These are phyloP conservation scores for Coix lacrymajobi DNA, from an alignment of 176 grass and related monocot genomes.

Conservation along the genomic window DNA sequence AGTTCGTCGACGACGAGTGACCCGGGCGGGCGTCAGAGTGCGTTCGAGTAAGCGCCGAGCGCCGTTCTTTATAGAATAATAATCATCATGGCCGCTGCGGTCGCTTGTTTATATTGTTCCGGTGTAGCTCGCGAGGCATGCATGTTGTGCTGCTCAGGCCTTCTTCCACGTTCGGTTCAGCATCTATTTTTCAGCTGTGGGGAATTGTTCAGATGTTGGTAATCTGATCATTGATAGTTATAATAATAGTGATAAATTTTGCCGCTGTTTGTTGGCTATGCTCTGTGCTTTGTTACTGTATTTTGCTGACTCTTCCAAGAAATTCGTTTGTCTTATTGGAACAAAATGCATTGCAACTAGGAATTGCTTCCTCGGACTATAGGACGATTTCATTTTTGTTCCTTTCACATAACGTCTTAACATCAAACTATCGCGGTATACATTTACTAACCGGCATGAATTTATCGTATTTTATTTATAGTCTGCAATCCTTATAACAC, in stretches of 20 bases:
- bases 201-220: conserved; percentile 26
- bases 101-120: conserved; percentile 41
- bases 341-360: not conserved
- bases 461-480: too few species aligned
- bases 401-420: not conserved
- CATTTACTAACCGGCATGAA: too few species aligned
- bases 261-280: conserved; percentile 16
- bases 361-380: not conserved
- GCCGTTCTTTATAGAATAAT: conserved; percentile 28
- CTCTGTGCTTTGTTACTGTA: not conserved
- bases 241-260: conserved; percentile 23
- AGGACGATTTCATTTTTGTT: not conserved
- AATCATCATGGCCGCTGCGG: conserved; percentile 17
- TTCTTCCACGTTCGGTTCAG: conserved; percentile 14
- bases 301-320: not conserved
- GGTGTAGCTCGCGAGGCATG: not conserved
- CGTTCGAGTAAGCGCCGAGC: not conserved
- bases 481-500: too few species aligned
- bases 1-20: conserved; percentile 42
- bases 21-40: not conserved
- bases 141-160: not conserved
- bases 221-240: conserved; percentile 19
- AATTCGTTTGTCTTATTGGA: not conserved
- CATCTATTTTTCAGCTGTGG: conserved; percentile 39
- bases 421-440: not conserved